phyloP scores from a whole-genome alignment of 371 early-diverging fungal species.

The Circinella minor region DNA sequence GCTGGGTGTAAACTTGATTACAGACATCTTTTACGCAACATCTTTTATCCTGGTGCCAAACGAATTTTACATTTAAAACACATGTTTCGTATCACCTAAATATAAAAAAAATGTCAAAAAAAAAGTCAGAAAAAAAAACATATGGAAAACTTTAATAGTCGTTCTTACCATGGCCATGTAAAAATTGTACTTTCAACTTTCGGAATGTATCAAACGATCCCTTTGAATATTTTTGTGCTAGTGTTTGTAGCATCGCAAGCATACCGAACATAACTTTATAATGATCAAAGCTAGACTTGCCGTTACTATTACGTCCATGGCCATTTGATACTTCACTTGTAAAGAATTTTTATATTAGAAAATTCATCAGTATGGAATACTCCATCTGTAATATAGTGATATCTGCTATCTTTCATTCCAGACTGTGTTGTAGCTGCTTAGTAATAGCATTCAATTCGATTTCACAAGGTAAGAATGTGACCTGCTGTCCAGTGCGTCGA shows the following conservation, averaged over 20 bases:
- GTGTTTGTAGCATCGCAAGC: constrained; percentile 33
- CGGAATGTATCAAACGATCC: constrained; percentile 25
- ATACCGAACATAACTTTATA: constrained; percentile 38
- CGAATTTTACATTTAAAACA: too few species aligned
- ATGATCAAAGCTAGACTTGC: constrained; percentile 27
- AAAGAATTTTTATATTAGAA: constrained; percentile 13
- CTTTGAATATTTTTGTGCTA: constrained; percentile 28
- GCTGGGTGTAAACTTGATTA: too few species aligned
- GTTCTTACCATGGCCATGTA: constrained; percentile 36
- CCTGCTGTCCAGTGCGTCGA: not conserved
- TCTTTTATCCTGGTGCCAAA: too few species aligned
- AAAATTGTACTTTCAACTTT: constrained; percentile 31
- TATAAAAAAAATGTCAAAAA: constrained; percentile 4
- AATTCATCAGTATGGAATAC: constrained; percentile 5
- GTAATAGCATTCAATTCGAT: constrained; percentile 1
- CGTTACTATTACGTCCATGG: constrained; percentile 20
- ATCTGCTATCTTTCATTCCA: constrained; percentile 4
- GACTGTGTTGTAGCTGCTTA: not conserved
- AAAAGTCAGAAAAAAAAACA: not conserved
- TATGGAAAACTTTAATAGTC: not conserved
- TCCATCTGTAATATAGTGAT: constrained; percentile 17
- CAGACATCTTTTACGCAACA: too few species aligned
- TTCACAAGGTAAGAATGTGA: not conserved
- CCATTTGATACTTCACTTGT: constrained; percentile 20
- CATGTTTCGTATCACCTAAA: constrained; percentile 28